Evolutionary conservation across 2,329 filamentous ascomycete genomes (phyloP), one percentile per base, ranked within the genome.

Genomic region (Raffaelea ambrosiae): DNA sequence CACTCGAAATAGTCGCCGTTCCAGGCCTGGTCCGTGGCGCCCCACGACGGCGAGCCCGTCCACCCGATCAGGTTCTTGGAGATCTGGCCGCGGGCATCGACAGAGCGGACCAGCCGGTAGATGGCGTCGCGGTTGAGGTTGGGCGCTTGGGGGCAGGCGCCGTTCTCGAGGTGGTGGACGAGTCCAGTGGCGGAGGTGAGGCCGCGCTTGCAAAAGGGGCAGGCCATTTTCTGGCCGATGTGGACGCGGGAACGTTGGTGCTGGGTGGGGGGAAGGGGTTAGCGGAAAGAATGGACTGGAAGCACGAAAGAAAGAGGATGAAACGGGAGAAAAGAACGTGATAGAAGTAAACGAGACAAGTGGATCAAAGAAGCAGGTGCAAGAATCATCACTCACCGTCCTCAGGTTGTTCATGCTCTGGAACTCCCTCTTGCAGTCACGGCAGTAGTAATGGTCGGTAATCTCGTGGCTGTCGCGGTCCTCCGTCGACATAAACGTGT

Each of bases 161-260:
- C 72, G 1, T 55, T 61, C 53, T 84, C 81, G 1, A 84, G 60
- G 52, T 84, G 77, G 56, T 79, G 66, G 0, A 64, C 57, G 4
- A 83, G 53, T 4, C 77, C 79, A 1, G 72, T 76, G 2, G 77
- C 76, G 0, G 72, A 71, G 10, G 68, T 62, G 51, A 67, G 77
- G 3, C 9, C 23, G 2, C 42, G 50, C 33, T 64, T 57, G 61
- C 81, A 84, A 55, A 78, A 83, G 0, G 74, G 79, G 44, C 81
- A 85, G 0, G 39, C 1, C 8, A 80, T 58, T 2, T 59, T 59
- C 0, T 43, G 49, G 47, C 71, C 70, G 1, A 64, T 64, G 55
- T 84, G 79, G 41, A 59, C 55, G 5, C 62, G 63, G 0, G 77
- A 81, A 22, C 72, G 73, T 3, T 76, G 63, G 52, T 84, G 79